Percentiles rank a stretch among this genome's conserved stretches.
phyloP scores from a whole-genome alignment of 257 asterid species.

The Pogostemon cablin region DNA sequence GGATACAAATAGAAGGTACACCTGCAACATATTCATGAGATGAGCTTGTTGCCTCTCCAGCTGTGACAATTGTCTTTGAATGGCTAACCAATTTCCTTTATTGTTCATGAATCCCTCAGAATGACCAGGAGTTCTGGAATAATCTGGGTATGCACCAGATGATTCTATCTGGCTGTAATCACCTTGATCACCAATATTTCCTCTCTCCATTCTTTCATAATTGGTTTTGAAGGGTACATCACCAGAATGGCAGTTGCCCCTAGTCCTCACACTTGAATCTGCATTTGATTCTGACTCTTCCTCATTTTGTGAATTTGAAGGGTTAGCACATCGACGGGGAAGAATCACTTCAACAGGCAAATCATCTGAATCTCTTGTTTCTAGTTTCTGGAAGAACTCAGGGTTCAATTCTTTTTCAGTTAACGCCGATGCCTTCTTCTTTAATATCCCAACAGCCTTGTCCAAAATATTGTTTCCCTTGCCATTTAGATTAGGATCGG shows the following conservation, averaged over 20 bases:
- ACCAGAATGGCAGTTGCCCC: conserved; percentile 48
- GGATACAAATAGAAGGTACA: conserved; percentile 31
- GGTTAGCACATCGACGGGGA: conserved; percentile 73
- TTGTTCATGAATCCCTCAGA: conserved; percentile 68
- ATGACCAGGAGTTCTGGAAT: conserved; percentile 58
- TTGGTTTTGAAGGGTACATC: conserved; percentile 41
- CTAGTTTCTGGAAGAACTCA: conserved; percentile 93
- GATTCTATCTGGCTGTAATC: conserved; percentile 65
- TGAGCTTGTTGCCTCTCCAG: conserved; percentile 93
- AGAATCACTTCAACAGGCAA: conserved; percentile 95
- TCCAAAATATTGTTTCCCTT: conserved; percentile 65
- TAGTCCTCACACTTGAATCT: conserved; percentile 50
- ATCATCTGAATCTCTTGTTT: conserved; percentile 79
- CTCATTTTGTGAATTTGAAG: conserved; percentile 56
- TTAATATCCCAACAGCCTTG: conserved; percentile 87
- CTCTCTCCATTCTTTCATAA: conserved; percentile 47
- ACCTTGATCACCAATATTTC: conserved; percentile 46
- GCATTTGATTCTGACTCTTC: conserved; percentile 56
- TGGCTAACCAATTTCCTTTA: conserved; percentile 87
- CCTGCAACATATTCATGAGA: conserved; percentile 97
- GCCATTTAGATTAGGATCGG: conserved; percentile 50
- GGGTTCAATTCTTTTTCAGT: conserved; percentile 91
- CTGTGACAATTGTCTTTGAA: conserved; percentile 84
- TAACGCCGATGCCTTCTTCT: conserved; percentile 83
- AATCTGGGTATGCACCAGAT: conserved; percentile 45